Conservation (phyloP, 2,329 filamentous ascomycete species). For the Colletotrichum aenigma region DNA sequence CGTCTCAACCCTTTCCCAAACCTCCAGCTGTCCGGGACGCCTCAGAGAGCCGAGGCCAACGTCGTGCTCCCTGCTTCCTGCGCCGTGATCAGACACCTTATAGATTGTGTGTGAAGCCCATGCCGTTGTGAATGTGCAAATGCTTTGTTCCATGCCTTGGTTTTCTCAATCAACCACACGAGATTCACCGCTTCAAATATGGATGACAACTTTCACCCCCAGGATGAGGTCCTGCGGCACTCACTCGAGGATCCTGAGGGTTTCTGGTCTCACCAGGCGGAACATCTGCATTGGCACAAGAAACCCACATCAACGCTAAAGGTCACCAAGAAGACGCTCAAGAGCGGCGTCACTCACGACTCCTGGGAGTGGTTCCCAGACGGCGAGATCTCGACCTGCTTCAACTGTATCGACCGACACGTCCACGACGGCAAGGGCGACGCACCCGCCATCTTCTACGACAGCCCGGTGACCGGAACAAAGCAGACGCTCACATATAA, state of each 20-base stretch:
- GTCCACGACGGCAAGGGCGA: slow-evolving; percentile 80
- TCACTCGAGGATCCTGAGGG: slow-evolving; percentile 72
- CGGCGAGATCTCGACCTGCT: slow-evolving; percentile 88
- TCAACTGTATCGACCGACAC: slow-evolving; percentile 90
- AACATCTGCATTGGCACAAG: slow-evolving; percentile 81
- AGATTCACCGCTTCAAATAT: not conserved
- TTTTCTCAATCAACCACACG: not conserved
- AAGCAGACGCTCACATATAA: slow-evolving; percentile 78
- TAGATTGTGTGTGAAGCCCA: not conserved
- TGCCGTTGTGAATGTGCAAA: not conserved
- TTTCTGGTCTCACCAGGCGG: slow-evolving; percentile 80
- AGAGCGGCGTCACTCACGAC: slow-evolving; percentile 66
- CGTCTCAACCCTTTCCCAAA: not conserved
- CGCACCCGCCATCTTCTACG: slow-evolving; percentile 79
- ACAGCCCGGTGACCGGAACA: slow-evolving; percentile 79
- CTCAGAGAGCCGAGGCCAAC: not conserved
- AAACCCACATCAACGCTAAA: slow-evolving; percentile 68
- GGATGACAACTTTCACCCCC: slow-evolving; percentile 38
- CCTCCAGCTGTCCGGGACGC: not conserved
- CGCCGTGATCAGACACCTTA: not conserved
- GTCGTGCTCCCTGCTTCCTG: not conserved
- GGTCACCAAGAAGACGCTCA: slow-evolving; percentile 65
- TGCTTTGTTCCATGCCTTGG: not conserved
- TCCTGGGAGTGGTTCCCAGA: slow-evolving; percentile 92
- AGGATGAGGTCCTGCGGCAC: slow-evolving; percentile 54